Base-by-base conservation (phyloP, 257 asterid species). In the Solanum bulbocastanum region DNA sequence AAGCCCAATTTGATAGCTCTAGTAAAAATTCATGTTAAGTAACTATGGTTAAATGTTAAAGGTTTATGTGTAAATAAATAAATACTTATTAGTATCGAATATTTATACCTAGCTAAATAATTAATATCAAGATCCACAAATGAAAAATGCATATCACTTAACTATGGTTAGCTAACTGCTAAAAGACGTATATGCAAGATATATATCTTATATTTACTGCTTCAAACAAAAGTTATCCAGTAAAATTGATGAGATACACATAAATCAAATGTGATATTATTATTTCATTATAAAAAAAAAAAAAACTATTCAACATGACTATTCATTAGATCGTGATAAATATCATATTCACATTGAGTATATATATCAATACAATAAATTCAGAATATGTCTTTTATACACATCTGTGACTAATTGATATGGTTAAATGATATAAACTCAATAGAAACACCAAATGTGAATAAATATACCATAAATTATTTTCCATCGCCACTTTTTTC, bases 401-500 rank as follows among this genome's bases (percentile, higher is more conserved):
- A 58, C 5, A 20, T 58, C 12, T 58, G 22, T 22, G n/a, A 20
- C 25, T 8, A 58, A 22, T 58, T 58, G 10, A 20, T 8, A 58
- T 58, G 12, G 5, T 58, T 20, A 58, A 58, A 58, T 58, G 25
- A 58, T 58, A 3, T 62, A 23, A 4, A 62, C 23, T 62, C 3
- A 23, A 62, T 62, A 10, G 5, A 62, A 62, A 62, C 30, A 62
- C 14, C 69, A 23, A 60, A 23, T 23, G 13, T 0, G 9, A 49
- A 49, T 5, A 46, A 46, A 46, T 46, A 4, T 46, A 13, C 0
- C 20, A 16, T 16, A 49, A 49, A 49, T 40, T 40, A 40, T 40
- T 40, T 1, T 2, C 13, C 0, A 4, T 1, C 46, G 10, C 13
- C 14, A 0, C 3, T 40, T 40, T 40, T 10, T 40, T 40, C 4